Conservation (phyloP, 768 basidiomycete genomes). For the Leccinum barrowsii region DNA sequence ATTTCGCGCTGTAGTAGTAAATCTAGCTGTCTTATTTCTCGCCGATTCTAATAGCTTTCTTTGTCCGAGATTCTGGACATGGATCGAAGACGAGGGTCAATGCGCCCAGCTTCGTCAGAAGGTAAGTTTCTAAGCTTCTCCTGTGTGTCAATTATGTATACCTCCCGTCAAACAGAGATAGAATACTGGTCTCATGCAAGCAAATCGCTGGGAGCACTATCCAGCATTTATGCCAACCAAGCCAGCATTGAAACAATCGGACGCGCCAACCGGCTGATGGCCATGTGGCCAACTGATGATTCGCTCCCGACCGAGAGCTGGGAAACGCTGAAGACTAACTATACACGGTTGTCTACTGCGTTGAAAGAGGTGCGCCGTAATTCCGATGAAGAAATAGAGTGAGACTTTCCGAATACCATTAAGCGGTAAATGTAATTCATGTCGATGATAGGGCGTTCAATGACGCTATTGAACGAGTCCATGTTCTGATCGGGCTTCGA, state of each 20-base stretch:
- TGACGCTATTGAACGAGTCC: slow-evolving; percentile 64
- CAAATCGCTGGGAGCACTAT: slow-evolving; percentile 52
- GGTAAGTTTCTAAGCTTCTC: slow-evolving; percentile 43
- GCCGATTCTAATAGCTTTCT: background rate
- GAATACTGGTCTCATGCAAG: slow-evolving; percentile 74
- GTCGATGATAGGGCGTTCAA: slow-evolving; percentile 56
- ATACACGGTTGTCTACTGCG: slow-evolving; percentile 58
- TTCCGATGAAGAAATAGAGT: slow-evolving; percentile 66
- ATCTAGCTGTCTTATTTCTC: slow-evolving; percentile 1
- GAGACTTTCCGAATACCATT: slow-evolving; percentile 12
- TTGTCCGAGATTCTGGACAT: slow-evolving; percentile 32
- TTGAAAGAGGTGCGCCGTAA: slow-evolving; percentile 58
- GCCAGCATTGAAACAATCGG: slow-evolving; percentile 56
- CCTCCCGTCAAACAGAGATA: slow-evolving; percentile 47
- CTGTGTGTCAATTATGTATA: slow-evolving; percentile 8
- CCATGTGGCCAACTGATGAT: slow-evolving; percentile 71
- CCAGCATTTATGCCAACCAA: slow-evolving; percentile 49
- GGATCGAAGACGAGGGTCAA: slow-evolving; percentile 63
- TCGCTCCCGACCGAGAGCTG: slow-evolving; percentile 63
- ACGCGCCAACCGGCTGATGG: slow-evolving; percentile 70
- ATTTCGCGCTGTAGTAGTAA: slow-evolving; percentile 4
- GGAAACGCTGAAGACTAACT: slow-evolving; percentile 57
- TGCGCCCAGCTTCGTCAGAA: slow-evolving; percentile 73
- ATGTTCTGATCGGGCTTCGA: slow-evolving; percentile 67
- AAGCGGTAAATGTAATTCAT: slow-evolving; percentile 7